Evolutionary conservation across 306 rosid genomes (phyloP).

Genomic region (Dryas octopetala): DNA sequence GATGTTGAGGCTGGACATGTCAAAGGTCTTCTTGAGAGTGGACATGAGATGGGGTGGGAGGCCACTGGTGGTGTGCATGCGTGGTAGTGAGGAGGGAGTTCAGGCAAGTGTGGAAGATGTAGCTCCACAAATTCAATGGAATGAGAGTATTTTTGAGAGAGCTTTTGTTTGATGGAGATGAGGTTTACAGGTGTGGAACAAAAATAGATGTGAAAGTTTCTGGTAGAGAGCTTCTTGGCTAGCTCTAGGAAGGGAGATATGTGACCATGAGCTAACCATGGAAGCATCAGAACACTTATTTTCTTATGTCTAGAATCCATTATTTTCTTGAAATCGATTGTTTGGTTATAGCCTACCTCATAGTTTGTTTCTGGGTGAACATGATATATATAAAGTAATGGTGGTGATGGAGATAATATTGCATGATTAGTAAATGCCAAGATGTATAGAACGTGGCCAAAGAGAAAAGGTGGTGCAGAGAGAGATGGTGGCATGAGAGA

Average conservation of each 20-base stretch:
- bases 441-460: too few relatives aligned
- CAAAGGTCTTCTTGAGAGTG: conserved; percentile 27
- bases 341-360: too few relatives aligned
- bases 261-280: conserved; percentile 45
- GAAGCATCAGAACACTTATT: conserved; percentile 22
- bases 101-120: conserved; percentile 24
- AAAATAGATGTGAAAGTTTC: conserved; percentile 21
- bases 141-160: background rate
- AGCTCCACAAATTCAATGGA: conserved; percentile 22
- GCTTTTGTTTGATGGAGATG: conserved; percentile 14
- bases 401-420: too few relatives aligned
- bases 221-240: conserved; percentile 21
- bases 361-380: too few relatives aligned
- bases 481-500: too few relatives aligned
- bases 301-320: background rate
- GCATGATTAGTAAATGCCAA: too few relatives aligned
- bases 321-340: too few relatives aligned
- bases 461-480: too few relatives aligned
- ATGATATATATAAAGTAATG: too few relatives aligned
- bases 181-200: conserved; percentile 32
- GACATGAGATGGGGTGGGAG: conserved; percentile 34
- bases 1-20: conserved; percentile 23
- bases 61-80: conserved; percentile 34
- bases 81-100: conserved; percentile 4
- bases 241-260: conserved; percentile 40